Percentiles rank a stretch among this genome's conserved stretches.
Conservation (phyloP, 2,329 filamentous ascomycete species). For the Metarhizium rileyi region DNA sequence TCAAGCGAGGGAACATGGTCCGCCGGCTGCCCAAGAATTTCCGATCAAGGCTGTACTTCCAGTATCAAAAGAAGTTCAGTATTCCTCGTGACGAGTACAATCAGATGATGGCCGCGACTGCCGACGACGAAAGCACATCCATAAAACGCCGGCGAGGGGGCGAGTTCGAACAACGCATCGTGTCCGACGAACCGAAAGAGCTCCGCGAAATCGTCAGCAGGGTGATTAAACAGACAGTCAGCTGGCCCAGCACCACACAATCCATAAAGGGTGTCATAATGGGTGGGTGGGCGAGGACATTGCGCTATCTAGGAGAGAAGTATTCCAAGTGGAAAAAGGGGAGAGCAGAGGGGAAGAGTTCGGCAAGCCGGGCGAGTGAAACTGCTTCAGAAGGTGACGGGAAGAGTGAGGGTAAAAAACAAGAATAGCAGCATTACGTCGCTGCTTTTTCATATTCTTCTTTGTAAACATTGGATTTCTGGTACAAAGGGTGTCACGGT, state of each 20-base stretch:
- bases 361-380: constrained; percentile 9
- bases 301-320: constrained; percentile 78
- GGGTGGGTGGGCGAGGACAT: constrained; percentile 58
- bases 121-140: constrained; percentile 53
- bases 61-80: constrained; percentile 82
- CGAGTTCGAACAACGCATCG: constrained; percentile 79
- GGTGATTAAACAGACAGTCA: constrained; percentile 79
- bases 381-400: not conserved
- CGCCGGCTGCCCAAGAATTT: constrained; percentile 80
- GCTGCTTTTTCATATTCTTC: not conserved
- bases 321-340: constrained; percentile 51
- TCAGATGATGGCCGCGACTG: constrained; percentile 68
- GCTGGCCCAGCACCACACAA: constrained; percentile 85
- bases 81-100: constrained; percentile 80
- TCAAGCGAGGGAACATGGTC: constrained; percentile 92
- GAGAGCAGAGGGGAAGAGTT: constrained; percentile 14
- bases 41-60: constrained; percentile 82
- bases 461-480: not conserved
- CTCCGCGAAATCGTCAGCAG: constrained; percentile 61
- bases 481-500: not conserved
- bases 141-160: constrained; percentile 70
- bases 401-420: not conserved
- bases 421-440: not conserved
- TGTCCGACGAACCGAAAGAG: constrained; percentile 53
- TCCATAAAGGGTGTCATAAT: constrained; percentile 78